These are phyloP conservation scores for Wallacemonas sp. DNA, from an alignment of 208 protist genomes.

Conservation along the genomic window DNA sequence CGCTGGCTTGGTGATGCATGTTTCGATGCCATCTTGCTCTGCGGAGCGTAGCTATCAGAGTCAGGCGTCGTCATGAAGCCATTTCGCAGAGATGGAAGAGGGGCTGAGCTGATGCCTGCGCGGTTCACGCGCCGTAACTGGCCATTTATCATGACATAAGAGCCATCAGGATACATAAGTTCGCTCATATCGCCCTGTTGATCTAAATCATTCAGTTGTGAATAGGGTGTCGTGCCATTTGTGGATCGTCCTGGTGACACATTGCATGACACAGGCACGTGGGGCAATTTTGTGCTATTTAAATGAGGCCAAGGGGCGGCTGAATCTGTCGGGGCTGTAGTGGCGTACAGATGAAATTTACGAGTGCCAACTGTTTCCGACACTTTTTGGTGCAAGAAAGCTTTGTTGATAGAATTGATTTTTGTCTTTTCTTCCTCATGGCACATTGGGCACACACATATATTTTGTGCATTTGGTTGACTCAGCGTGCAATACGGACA, in stretches of 20 bases:
- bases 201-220: slow-evolving; percentile 4
- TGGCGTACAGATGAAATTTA: background rate
- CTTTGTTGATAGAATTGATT: slow-evolving; percentile 1
- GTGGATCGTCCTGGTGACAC: background rate
- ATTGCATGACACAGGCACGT: background rate
- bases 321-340: background rate
- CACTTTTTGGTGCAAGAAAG: slow-evolving; percentile 14
- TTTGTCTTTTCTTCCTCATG: slow-evolving; percentile 21
- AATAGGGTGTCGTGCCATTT: slow-evolving; percentile 5
- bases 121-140: slow-evolving; percentile 9
- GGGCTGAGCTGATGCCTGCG: background rate
- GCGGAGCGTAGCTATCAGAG: background rate
- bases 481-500: slow-evolving; percentile 12
- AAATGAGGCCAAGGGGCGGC: slow-evolving; percentile 2
- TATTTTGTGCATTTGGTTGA: slow-evolving; percentile 12
- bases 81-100: background rate
- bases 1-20: background rate
- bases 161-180: slow-evolving; percentile 13
- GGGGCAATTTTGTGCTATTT: slow-evolving; percentile 6
- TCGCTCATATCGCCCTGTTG: slow-evolving; percentile 8
- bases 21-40: slow-evolving; percentile 4
- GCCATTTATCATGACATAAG: slow-evolving; percentile 9
- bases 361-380: background rate
- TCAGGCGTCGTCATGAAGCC: slow-evolving; percentile 1
- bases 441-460: slow-evolving; percentile 22